Conservation (phyloP, 2,329 filamentous ascomycete genomes). For the Trichoderma sp. region DNA sequence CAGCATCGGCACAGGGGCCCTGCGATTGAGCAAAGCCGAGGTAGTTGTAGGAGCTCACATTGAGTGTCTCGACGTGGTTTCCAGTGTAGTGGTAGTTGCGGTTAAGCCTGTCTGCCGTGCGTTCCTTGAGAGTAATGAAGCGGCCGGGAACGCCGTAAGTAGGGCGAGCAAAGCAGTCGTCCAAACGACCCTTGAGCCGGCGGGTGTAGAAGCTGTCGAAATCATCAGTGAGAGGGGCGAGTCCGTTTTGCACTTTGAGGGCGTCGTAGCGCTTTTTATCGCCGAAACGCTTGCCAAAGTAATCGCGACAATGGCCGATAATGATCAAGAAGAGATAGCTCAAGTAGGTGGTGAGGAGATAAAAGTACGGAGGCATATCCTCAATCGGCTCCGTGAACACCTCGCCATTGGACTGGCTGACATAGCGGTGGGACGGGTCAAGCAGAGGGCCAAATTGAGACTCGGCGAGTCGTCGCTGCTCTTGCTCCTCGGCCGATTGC, state of each 20-base stretch:
- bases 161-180: conserved; percentile 93
- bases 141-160: conserved; percentile 92
- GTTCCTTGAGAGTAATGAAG: conserved; percentile 90
- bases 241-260: conserved; percentile 81
- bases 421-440: conserved; percentile 81
- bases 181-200: conserved; percentile 88
- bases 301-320: conserved; percentile 93
- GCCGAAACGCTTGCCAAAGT: conserved; percentile 95
- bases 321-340: conserved; percentile 96
- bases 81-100: conserved; percentile 86
- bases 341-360: conserved; percentile 95
- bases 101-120: conserved; percentile 90
- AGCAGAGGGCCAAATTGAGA: conserved; percentile 89
- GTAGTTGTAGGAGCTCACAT: conserved; percentile 99
- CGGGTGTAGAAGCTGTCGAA: conserved; percentile 99
- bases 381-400: conserved; percentile 82
- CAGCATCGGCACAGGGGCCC: conserved; percentile 90
- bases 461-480: conserved; percentile 74
- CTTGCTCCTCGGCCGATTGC: conserved; percentile 80
- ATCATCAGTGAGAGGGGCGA: conserved; percentile 93
- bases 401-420: conserved; percentile 82
- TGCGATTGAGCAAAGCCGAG: conserved; percentile 97
- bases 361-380: conserved; percentile 96
- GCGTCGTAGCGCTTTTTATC: conserved; percentile 81
- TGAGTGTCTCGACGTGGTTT: conserved; percentile 90